Evolutionary conservation across 805 yeast genomes (phyloP).

Genomic region (Wickerhamiella azymoides): DNA sequence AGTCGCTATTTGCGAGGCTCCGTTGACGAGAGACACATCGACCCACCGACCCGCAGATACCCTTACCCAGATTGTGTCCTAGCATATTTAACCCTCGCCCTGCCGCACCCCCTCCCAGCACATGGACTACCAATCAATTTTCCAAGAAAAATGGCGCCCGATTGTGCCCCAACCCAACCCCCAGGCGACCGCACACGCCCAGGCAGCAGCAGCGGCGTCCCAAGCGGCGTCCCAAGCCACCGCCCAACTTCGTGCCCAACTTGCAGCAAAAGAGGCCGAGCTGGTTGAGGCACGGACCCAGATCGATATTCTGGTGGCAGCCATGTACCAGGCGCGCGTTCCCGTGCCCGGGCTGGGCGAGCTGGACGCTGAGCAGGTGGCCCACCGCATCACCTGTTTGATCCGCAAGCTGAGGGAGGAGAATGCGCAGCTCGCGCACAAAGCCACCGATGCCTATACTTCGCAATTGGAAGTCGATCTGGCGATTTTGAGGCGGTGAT

Average conservation of each 20-base stretch:
- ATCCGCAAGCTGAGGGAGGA: slow-evolving; percentile 16
- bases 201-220: neutral
- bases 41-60: neutral
- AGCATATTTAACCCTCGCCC: neutral
- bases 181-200: neutral
- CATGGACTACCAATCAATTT: neutral
- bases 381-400: slow-evolving; percentile 18
- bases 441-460: slow-evolving; percentile 11
- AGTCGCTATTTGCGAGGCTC: neutral
- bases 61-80: neutral
- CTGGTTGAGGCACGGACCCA: slow-evolving; percentile 15
- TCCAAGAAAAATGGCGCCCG: neutral
- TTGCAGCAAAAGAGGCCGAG: slow-evolving; percentile 10
- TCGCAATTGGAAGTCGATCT: slow-evolving; percentile 15
- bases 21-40: neutral
- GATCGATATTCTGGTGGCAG: slow-evolving; percentile 17
- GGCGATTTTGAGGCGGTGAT: neutral
- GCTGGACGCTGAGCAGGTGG: slow-evolving; percentile 16
- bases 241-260: neutral
- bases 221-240: neutral
- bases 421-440: slow-evolving; percentile 13
- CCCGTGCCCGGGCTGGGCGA: slow-evolving; percentile 3
- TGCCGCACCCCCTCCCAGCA: neutral
- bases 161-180: too few relatives aligned
- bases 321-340: slow-evolving; percentile 12